Base-by-base conservation (phyloP, 2,329 filamentous ascomycete genomes). In the Onygenales sp. region DNA sequence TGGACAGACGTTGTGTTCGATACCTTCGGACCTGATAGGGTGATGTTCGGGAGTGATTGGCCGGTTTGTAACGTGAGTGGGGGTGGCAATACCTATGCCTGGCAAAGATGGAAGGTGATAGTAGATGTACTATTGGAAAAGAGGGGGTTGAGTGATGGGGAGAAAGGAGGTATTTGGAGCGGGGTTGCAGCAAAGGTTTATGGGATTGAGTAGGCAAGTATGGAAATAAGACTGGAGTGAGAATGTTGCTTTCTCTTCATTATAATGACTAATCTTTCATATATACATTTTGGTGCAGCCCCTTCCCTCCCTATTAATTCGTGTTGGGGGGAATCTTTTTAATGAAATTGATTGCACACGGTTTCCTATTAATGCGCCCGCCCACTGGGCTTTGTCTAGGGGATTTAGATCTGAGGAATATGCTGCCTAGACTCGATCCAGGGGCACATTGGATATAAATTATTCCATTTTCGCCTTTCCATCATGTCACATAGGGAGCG, bases 21-120 rank as follows among this genome's bases (percentile, higher is more conserved):
- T 32, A 79, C 79, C 1, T 96, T 95, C 63, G 21, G 84, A 86
- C 72, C 86, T 0, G 66, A 74, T 21, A 78, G 88, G 58, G 78
- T 93, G 65, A 90, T 97, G 85, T 96, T 93, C 69, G 91, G 86
- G 27, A 91, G 86, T 58, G 90, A 96, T 69, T 97, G 92, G 92
- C 91, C 92, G 2, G 85, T 96, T 0, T 95, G 89, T 71, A 91
- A 88, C 57, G 73, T 88, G 36, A 80, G 81, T 0, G 79, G 79
- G 2, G 77, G 77, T 0, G 70, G 69, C 0, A 76, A 75, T 42
- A 73, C 77, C 47, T 70, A 74, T 21, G 83, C 87, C 34, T 95
- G 90, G 89, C 71, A 73, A 37, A 80, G 85, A 61, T 96, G 91
- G 91, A 80, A 75, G 58, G 75, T 75, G 17, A 75, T 93, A 1